Percentiles rank a stretch among this genome's conserved stretches.
Evolutionary conservation across 345 rosid species (phyloP).

Genomic region (Eucalyptus cloeziana): DNA sequence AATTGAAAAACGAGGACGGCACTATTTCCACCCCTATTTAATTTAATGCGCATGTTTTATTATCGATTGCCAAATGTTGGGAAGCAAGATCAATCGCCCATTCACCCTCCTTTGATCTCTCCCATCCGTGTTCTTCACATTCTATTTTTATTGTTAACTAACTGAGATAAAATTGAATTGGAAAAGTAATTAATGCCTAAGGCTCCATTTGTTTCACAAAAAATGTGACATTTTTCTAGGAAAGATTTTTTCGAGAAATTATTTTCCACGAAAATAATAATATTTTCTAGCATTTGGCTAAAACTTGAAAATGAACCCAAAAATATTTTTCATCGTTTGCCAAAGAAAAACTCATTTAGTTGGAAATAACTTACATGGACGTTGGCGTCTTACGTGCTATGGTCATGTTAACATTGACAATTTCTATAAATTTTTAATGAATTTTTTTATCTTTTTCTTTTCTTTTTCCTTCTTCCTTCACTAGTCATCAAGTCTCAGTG

Average conservation of each 20-base stretch:
- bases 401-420: not conserved
- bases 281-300: accelerated
- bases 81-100: not conserved
- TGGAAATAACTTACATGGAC: no score
- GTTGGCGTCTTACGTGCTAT: accelerated
- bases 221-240: no score
- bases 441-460: no score
- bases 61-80: not conserved
- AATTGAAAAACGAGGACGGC: not conserved
- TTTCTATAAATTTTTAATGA: no score
- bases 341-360: no score
- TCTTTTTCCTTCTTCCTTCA: accelerated
- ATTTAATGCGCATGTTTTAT: no score
- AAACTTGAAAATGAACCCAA: no score
- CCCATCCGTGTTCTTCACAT: not conserved
- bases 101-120: not conserved
- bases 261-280: no score
- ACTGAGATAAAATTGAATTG: not conserved
- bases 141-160: not conserved
- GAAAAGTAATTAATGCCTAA: not conserved
- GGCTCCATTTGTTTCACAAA: no score
- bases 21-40: not conserved
- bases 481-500: accelerated
- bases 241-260: accelerated
- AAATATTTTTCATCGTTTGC: no score